These are phyloP conservation scores for Verruconis gallopava DNA, from an alignment of 2,329 filamentous ascomycete genomes.

Conservation along the genomic window DNA sequence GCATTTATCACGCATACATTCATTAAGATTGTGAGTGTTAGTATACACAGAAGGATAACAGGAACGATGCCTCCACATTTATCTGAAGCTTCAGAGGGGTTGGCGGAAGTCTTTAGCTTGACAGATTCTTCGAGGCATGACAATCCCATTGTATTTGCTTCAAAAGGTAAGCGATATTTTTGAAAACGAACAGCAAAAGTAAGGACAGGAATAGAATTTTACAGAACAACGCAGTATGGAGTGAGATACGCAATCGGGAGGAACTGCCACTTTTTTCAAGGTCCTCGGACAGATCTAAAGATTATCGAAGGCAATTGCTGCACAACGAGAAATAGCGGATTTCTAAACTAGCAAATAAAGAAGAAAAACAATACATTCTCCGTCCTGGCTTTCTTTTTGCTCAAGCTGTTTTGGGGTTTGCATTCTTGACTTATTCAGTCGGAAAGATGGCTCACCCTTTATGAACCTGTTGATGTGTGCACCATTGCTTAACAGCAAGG, in stretches of 20 bases:
- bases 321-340: conserved; percentile 55
- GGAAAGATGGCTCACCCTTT: conserved; percentile 63
- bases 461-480: conserved; percentile 68
- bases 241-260: conserved; percentile 60
- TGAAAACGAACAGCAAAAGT: background rate
- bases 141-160: conserved; percentile 67
- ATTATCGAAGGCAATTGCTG: conserved; percentile 46
- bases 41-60: conserved; percentile 54
- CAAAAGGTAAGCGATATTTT: conserved; percentile 42
- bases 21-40: conserved; percentile 55
- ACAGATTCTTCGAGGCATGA: conserved; percentile 61
- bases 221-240: conserved; percentile 62
- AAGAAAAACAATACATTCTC: too few relatives aligned
- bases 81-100: conserved; percentile 56
- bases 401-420: too few relatives aligned
- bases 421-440: conserved; percentile 25
- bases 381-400: too few relatives aligned
- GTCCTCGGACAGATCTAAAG: conserved; percentile 57
- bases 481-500: conserved; percentile 54
- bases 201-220: conserved; percentile 43
- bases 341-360: conserved; percentile 17
- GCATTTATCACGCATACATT: conserved; percentile 59
- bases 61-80: conserved; percentile 52
- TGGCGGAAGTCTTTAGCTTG: conserved; percentile 66
- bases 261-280: conserved; percentile 69